These are phyloP conservation scores for Diaporthe aspalathi DNA, from an alignment of 2,329 filamentous ascomycete genomes.

Conservation along the genomic window DNA sequence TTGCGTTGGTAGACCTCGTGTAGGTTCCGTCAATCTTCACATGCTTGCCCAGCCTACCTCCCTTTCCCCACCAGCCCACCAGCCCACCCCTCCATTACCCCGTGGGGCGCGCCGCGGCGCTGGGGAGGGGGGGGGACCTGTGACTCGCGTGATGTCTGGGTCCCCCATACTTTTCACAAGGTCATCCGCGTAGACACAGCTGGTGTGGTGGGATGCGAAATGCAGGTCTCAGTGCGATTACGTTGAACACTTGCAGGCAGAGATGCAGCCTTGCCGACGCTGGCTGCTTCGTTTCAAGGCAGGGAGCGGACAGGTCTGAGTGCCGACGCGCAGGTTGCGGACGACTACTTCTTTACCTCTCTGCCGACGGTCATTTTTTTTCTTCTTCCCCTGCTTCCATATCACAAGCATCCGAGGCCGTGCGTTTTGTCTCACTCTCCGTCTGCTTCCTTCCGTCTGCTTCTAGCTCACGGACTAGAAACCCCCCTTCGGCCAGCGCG, in stretches of 20 bases:
- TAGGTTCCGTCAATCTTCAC: constrained; percentile 3
- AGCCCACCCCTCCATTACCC: constrained; percentile 28
- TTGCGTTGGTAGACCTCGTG: not conserved
- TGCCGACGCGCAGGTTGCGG: not conserved
- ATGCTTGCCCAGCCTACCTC: constrained; percentile 25
- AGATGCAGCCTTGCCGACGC: constrained; percentile 10
- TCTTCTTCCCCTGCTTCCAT: not conserved
- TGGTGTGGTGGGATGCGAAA: not conserved
- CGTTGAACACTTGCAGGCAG: not conserved
- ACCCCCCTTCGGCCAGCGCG: constrained; percentile 19
- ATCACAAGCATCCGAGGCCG: constrained; percentile 13
- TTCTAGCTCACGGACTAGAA: constrained; percentile 27
- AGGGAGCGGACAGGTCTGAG: not conserved
- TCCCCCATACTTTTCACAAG: not conserved
- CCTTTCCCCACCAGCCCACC: not conserved
- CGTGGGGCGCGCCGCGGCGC: constrained; percentile 26
- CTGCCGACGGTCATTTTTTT: not conserved
- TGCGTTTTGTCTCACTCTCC: not conserved
- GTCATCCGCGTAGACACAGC: not conserved
- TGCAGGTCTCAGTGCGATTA: constrained; percentile 5
- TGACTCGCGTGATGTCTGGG: constrained; percentile 15
- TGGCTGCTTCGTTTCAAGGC: not conserved
- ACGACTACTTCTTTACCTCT: not conserved
- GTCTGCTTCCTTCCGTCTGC: not conserved
- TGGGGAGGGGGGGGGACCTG: not conserved